phyloP scores from a whole-genome alignment of 2,329 filamentous ascomycete species.

The Aureobasidium mangrovei region DNA sequence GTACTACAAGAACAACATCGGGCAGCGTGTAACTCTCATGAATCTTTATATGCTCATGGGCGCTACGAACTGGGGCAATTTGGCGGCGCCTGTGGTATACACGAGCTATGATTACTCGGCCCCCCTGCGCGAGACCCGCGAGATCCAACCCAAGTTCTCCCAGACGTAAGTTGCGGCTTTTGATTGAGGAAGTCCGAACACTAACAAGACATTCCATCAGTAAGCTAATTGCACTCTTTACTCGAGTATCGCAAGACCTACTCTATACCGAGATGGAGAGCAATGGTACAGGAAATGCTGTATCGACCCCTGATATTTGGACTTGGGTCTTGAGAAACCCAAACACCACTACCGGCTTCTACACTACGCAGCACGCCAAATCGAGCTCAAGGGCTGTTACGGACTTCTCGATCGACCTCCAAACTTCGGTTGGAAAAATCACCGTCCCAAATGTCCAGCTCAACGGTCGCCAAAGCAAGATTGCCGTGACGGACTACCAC shows the following conservation, averaged over 20 bases:
- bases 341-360: constrained; percentile 50
- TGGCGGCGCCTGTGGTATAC: constrained; percentile 48
- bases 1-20: constrained; percentile 56
- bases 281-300: constrained; percentile 39
- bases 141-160: constrained; percentile 52
- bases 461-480: constrained; percentile 54
- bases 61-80: constrained; percentile 55
- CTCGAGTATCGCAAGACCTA: constrained; percentile 48
- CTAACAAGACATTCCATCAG: background rate
- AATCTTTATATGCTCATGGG: constrained; percentile 53
- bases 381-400: constrained; percentile 46
- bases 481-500: constrained; percentile 51
- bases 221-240: constrained; percentile 53
- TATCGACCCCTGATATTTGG: constrained; percentile 42
- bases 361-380: constrained; percentile 47
- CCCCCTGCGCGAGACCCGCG: constrained; percentile 51
- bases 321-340: constrained; percentile 52
- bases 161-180: constrained; percentile 36
- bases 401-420: constrained; percentile 46
- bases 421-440: constrained; percentile 47
- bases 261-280: constrained; percentile 45
- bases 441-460: constrained; percentile 50
- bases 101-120: constrained; percentile 57
- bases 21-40: constrained; percentile 50
- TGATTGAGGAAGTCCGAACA: background rate